Base-by-base conservation (phyloP, 140 eudicot species). In the Oenanthe javanica region DNA sequence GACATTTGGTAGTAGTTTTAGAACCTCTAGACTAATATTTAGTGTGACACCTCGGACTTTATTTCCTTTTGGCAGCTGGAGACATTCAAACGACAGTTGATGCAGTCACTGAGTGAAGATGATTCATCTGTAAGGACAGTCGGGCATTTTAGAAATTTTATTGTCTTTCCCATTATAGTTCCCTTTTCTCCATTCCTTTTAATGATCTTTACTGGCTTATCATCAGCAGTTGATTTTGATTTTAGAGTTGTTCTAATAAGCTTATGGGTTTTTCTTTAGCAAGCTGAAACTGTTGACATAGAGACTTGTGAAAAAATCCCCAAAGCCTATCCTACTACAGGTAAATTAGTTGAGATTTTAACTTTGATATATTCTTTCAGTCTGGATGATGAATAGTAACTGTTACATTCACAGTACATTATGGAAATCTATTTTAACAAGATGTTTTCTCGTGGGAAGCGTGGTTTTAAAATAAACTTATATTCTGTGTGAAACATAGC, bases 31-130 rank as follows among this genome's bases (percentile, higher is more conserved):
- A 72, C 51, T 15, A 25, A 51, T 38, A 23, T 72, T 70, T 83
- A 47, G n/a, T 25, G 12, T 69, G 36, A 38, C 55, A 49, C 49
- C 64, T 69, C 50, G 71, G 16, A 78, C 67, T 77, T 81, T 43
- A 83, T 48, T 77, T 75, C 59, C 64, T 79, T 77, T 92, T 81
- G 86, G 74, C 97, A 95, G 99, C 82, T 95, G 85, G 99, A 95
- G 90, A 90, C 97, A 6, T 95, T 95, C 85, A 95, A 95, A 87
- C 82, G 92, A 84, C 97, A 95, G 76, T 79, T 95, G 85, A 87
- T 92, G 97, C 97, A 90, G 83, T 95, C 99, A 23, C 82, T 95
- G 59, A 95, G 88, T 73, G 99, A 95, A 36, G 95, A 92, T 75
- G 84, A 88, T 85, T 84, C 93, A 86, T 42, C 96, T 59, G 99